A percentile compares a stretch with the other conserved stretches of the same genome.
phyloP scores from a whole-genome alignment of 2,329 filamentous ascomycete genomes.

The Leptographium wingfieldii region DNA sequence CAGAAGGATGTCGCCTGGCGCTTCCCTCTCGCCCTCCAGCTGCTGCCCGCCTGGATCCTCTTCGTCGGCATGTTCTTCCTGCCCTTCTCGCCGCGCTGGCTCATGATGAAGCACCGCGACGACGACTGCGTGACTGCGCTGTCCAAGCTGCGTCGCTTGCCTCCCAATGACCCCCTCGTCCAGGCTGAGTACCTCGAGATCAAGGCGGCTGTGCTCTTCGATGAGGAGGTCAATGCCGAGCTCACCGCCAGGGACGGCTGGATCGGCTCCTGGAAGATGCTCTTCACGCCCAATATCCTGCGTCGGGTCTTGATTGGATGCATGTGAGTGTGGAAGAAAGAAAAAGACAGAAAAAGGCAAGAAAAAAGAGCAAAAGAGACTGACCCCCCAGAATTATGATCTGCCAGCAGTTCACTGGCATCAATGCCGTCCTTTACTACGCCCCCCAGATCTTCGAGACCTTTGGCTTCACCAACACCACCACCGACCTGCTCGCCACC shows the following conservation, averaged over 20 bases:
- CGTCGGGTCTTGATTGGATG: background rate
- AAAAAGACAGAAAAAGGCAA: too few species aligned
- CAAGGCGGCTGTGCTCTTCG: background rate
- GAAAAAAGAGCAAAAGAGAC: too few species aligned
- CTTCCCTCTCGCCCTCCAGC: conserved; percentile 30
- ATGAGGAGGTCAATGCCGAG: background rate
- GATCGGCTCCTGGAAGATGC: background rate
- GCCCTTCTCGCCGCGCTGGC: conserved; percentile 45
- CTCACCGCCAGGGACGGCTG: background rate
- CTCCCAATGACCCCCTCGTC: background rate
- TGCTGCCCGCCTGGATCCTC: conserved; percentile 36
- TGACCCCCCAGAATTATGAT: background rate
- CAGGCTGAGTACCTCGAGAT: background rate
- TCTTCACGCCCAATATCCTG: background rate
- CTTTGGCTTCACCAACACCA: conserved; percentile 42
- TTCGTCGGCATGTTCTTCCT: conserved; percentile 40
- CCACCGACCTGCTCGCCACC: conserved; percentile 47
- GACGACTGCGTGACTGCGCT: conserved; percentile 10
- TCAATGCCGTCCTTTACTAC: conserved; percentile 55
- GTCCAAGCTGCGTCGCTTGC: conserved; percentile 8
- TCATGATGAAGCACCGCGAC: conserved; percentile 23
- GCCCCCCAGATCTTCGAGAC: conserved; percentile 48
- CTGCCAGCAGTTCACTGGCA: conserved; percentile 45
- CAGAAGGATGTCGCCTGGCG: conserved; percentile 30
- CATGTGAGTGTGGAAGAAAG: too few species aligned